Base-by-base conservation (phyloP, 768 basidiomycete species). In the Calocybe indica region DNA sequence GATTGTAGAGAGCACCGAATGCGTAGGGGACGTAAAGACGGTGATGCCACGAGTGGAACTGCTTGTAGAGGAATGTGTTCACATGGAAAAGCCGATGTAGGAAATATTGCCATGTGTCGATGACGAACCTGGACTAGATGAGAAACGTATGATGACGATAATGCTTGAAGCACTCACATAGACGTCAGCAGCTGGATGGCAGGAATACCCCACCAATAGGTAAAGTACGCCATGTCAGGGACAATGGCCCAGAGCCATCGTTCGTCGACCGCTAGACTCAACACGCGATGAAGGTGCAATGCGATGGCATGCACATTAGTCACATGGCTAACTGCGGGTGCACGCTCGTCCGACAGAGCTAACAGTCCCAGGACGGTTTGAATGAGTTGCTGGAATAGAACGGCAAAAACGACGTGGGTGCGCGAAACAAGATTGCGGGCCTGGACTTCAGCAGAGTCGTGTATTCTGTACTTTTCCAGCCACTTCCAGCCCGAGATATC, bases 81-180 rank as follows among this genome's bases (percentile, higher is more conserved):
- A 79, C 68, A 69, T 98, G 96, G 85, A 96, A 91, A 37, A 72
- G 66, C 35, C 95, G 91, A 62, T 99, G 96, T 13, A 92, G 73
- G 69, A 94, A 93, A 67, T 98, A 99, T 64, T 99, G 94, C 92
- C 92, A 97, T 31, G 93, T 93, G 69, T 99, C 96, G 56, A 98
- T 84, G 49, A 93, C 60, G 65, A 96, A 89, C 72, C 96, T 95
- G 52, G 3, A 15, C 13, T 15, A 35, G 14, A 42, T 28, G 36
- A 48, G n/a, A 58, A 33, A 36, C 42, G 48, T 46, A 49, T 45
- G 43, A 15, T 32, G 45, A 45, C 33, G 10, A 10, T 46, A 34
- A 37, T 10, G 37, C 28, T 12, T 11, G 14, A 29, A 15, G 10
- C 22, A 83, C 92, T 62, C 60, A 97, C 95, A 92, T 85, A 9